These are phyloP conservation scores for Candida cerambycidarum DNA, from an alignment of 805 yeast genomes.

Conservation along the genomic window DNA sequence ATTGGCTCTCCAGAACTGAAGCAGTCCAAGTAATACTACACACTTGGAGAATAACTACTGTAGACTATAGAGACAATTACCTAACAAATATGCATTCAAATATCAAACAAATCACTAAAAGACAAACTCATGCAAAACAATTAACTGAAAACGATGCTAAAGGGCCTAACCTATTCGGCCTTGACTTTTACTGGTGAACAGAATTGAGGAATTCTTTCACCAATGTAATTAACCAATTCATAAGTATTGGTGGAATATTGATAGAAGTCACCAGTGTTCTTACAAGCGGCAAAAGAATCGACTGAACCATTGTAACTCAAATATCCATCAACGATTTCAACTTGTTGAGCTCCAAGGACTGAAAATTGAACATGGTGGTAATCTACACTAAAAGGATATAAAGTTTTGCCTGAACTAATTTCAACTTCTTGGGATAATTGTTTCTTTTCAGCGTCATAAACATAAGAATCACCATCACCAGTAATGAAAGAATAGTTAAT, in stretches of 20 bases:
- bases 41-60: too few relatives aligned
- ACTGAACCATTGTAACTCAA: conserved; percentile 18
- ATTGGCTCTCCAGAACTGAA: too few relatives aligned
- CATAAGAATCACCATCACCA: conserved; percentile 13
- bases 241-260: conserved; percentile 18
- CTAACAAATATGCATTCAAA: too few relatives aligned
- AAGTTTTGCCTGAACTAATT: background rate
- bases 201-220: background rate
- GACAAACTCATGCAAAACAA: too few relatives aligned
- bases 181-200: conserved; percentile 6
- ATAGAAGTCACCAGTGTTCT: conserved; percentile 28
- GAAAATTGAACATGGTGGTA: conserved; percentile 7
- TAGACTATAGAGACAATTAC: too few relatives aligned
- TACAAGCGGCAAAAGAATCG: conserved; percentile 24
- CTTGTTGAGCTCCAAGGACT: conserved; percentile 4
- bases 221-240: conserved; percentile 1
- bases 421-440: background rate
- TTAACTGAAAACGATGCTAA: too few relatives aligned
- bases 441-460: conserved; percentile 2
- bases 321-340: conserved; percentile 15
- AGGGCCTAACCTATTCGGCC: background rate
- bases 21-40: too few relatives aligned
- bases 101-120: too few relatives aligned
- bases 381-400: conserved; percentile 4
- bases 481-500: conserved; percentile 33